phyloP scores from a whole-genome alignment of 805 yeast species.

The Peterozyma toletana region DNA sequence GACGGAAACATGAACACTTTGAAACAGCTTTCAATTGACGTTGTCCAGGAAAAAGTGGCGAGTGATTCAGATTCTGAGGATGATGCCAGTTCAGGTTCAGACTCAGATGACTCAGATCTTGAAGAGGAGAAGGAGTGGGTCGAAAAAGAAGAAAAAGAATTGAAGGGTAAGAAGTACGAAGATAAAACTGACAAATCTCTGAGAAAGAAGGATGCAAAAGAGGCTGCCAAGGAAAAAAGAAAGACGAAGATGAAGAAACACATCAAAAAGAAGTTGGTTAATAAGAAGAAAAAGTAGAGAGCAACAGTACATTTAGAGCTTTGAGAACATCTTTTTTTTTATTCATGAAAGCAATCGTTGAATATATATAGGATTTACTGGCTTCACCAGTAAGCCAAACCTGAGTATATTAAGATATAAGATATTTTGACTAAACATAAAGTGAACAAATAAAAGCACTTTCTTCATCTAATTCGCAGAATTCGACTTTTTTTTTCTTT shows the following conservation, averaged over 20 bases:
- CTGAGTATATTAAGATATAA: too few species aligned
- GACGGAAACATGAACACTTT: conserved; percentile 79
- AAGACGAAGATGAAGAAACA: conserved; percentile 79
- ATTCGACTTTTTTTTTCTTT: too few species aligned
- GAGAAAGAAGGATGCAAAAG: conserved; percentile 71
- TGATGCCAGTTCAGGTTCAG: conserved; percentile 17
- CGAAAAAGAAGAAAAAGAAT: conserved; percentile 23
- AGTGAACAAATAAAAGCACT: too few species aligned
- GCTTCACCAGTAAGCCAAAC: too few species aligned
- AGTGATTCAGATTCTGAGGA: conserved; percentile 18
- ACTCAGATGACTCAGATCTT: conserved; percentile 22
- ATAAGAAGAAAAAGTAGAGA: conserved; percentile 27
- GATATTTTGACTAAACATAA: too few species aligned
- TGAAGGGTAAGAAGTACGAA: conserved; percentile 70
- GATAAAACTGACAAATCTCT: conserved; percentile 73
- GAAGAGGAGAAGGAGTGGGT: conserved; percentile 27
- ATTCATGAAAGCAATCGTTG: too few species aligned
- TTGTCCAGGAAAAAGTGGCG: conserved; percentile 37
- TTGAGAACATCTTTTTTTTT: too few species aligned
- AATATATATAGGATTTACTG: too few species aligned
- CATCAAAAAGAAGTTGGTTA: conserved; percentile 68
- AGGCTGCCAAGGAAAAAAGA: conserved; percentile 70
- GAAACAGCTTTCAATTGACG: conserved; percentile 30
- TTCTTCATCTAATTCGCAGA: too few species aligned
- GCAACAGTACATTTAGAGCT: too few species aligned